Percentiles rank a stretch among this genome's conserved stretches.
Conservation (phyloP, 2,329 filamentous ascomycete species). For the Scedosporium apiospermum region DNA sequence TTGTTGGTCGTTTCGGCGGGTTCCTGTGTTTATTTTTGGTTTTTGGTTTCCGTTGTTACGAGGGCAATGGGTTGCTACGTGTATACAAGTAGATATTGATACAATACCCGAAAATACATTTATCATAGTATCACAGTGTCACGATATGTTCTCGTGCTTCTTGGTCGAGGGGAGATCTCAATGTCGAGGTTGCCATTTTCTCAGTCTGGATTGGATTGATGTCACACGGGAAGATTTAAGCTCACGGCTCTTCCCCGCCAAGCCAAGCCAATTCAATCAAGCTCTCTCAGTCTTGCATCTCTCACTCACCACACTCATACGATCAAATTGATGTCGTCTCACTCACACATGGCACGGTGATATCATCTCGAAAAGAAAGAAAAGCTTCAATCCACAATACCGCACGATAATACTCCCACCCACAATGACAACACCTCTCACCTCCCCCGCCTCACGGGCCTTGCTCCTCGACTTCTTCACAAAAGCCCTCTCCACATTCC, state of each 20-base stretch:
- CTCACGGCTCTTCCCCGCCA: background rate
- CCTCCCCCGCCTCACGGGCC: background rate
- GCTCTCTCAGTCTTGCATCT: background rate
- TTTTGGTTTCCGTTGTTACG: background rate
- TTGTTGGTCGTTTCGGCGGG: too few species aligned
- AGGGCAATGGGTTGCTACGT: background rate
- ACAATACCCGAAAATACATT: background rate
- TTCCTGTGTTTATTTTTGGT: too few species aligned
- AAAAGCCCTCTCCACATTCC: constrained; percentile 33
- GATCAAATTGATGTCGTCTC: too few species aligned
- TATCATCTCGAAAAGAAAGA: background rate
- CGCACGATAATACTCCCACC: background rate
- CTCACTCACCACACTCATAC: background rate
- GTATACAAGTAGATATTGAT: background rate
- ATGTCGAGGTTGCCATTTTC: too few species aligned
- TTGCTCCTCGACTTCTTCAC: constrained; percentile 30
- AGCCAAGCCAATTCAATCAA: background rate
- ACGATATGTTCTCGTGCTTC: too few species aligned
- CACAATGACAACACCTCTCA: background rate
- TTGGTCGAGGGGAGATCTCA: too few species aligned
- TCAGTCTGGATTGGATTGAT: too few species aligned
- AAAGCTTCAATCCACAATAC: background rate
- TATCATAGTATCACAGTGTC: background rate
- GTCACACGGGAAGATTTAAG: too few species aligned
- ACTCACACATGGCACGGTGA: background rate